Evolutionary conservation across 371 early-diverging fungal genomes (phyloP).

Genomic region (Mucor circinelloides): DNA sequence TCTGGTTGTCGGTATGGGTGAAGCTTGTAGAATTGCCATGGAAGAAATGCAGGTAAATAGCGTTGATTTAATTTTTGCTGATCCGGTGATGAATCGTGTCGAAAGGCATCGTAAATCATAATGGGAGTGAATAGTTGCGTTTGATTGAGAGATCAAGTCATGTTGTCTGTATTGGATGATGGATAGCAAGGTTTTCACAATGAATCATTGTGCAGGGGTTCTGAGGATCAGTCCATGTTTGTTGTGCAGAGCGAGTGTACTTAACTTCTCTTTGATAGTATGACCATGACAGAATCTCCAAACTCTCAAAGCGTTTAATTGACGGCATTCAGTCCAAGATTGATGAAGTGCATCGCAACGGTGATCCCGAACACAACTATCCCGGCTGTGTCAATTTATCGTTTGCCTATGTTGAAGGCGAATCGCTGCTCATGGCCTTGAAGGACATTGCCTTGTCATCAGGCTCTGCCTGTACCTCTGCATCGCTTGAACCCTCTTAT

Average conservation of each 20-base stretch:
- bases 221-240: conserved; percentile 42
- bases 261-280: conserved; percentile 52
- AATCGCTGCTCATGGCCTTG: conserved; percentile 98
- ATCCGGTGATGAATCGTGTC: conserved; percentile 37
- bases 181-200: conserved; percentile 36
- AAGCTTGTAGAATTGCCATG: conserved; percentile 88
- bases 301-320: conserved; percentile 80
- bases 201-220: conserved; percentile 72
- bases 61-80: neutral
- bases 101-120: conserved; percentile 27
- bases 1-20: conserved; percentile 96
- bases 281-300: conserved; percentile 76
- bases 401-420: conserved; percentile 99
- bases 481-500: conserved; percentile 98
- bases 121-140: conserved; percentile 34
- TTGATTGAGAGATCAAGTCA: neutral
- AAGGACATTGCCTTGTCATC: conserved; percentile 98
- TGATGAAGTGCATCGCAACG: conserved; percentile 87
- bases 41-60: conserved; percentile 87
- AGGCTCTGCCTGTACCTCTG: conserved; percentile 99
- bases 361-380: conserved; percentile 80
- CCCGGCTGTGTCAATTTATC: conserved; percentile 98
- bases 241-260: neutral
- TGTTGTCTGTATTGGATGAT: neutral
- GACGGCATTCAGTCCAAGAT: conserved; percentile 79